phyloP scores from a whole-genome alignment of 2,329 filamentous ascomycete genomes.

The Talaromyces islandicus region DNA sequence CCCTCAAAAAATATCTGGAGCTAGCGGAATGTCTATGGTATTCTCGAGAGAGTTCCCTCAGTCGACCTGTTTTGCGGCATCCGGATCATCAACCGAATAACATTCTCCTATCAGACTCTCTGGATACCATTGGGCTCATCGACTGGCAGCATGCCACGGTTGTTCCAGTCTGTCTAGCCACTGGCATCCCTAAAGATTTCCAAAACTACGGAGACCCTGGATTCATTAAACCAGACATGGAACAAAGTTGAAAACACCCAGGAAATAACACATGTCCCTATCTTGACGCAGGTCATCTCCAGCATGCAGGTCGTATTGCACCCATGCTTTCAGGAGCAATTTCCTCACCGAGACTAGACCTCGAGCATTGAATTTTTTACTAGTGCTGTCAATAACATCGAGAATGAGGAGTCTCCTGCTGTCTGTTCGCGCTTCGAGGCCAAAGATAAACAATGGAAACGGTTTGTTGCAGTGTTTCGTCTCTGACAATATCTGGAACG shows the following conservation, averaged over 20 bases:
- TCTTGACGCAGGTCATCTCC: neutral
- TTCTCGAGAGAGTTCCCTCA: neutral
- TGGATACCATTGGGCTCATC: neutral
- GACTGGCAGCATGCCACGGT: neutral
- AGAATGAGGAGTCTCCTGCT: neutral
- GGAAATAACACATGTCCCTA: neutral
- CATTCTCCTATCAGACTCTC: neutral
- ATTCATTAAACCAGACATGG: neutral
- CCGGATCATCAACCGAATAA: neutral
- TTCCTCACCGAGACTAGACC: neutral
- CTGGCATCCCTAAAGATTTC: neutral
- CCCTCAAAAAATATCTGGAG: neutral
- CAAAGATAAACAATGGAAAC: slow-evolving; percentile 3
- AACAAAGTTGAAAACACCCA: neutral
- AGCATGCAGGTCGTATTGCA: slow-evolving; percentile 2
- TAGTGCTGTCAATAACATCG: slow-evolving; percentile 1
- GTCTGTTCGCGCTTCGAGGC: neutral
- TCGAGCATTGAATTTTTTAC: neutral
- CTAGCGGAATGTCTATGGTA: neutral
- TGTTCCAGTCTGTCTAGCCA: neutral
- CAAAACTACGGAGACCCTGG: neutral
- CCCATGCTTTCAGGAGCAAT: slow-evolving; percentile 1
- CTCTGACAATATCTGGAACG: neutral
- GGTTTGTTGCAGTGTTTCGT: neutral
- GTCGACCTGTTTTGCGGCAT: neutral